These are phyloP conservation scores for Acidomyces sp. DNA, from an alignment of 495 filamentous ascomycete genomes.

Conservation along the genomic window DNA sequence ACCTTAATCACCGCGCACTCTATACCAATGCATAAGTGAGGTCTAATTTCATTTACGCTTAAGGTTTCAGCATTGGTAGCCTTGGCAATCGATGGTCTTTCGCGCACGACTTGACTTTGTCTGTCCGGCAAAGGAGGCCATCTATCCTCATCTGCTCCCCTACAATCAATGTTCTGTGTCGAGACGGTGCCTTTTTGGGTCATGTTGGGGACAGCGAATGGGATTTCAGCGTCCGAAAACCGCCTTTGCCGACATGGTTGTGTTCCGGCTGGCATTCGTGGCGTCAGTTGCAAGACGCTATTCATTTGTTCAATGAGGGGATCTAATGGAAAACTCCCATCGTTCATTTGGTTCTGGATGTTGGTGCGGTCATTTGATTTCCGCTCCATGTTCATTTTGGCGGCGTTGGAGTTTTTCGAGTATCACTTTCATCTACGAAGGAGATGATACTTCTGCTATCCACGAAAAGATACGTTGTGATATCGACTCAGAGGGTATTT, in stretches of 20 bases:
- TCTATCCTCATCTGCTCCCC: constrained; percentile 6
- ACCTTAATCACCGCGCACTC: constrained; percentile 7
- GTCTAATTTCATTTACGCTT: background rate
- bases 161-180: background rate
- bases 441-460: too few species aligned
- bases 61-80: background rate
- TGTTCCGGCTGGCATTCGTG: background rate
- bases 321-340: background rate
- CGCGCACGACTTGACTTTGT: background rate
- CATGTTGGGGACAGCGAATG: background rate
- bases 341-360: too few species aligned
- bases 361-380: too few species aligned
- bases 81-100: background rate
- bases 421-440: too few species aligned
- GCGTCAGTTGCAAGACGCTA: constrained; percentile 1
- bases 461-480: too few species aligned
- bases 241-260: background rate
- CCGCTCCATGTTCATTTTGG: too few species aligned
- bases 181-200: background rate
- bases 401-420: too few species aligned
- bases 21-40: constrained; percentile 4
- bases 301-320: constrained; percentile 5
- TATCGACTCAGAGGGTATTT: too few species aligned
- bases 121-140: constrained; percentile 11
- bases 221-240: constrained; percentile 4